phyloP scores from a whole-genome alignment of 2,329 filamentous ascomycete genomes.

The Clarireedia sp. region DNA sequence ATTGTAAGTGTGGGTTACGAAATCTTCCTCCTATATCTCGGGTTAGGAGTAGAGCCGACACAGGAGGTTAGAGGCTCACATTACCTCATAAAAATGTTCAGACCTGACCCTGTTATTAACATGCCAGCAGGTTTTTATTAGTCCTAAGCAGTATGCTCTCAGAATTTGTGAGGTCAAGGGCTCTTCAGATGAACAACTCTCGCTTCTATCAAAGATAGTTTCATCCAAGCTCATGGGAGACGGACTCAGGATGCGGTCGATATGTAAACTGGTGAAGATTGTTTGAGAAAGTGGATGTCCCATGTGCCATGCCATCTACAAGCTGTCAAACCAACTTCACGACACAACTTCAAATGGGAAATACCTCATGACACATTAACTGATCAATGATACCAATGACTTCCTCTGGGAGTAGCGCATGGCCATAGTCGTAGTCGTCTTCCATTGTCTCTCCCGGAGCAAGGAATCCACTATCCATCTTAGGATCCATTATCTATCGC shows the following conservation, averaged over 20 bases:
- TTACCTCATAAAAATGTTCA: slow-evolving; percentile 87
- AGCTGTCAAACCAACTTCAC: slow-evolving; percentile 2
- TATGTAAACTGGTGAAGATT: slow-evolving; percentile 83
- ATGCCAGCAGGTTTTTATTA: slow-evolving; percentile 75
- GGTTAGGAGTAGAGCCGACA: not conserved
- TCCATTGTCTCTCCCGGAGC: slow-evolving; percentile 73
- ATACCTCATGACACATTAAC: slow-evolving; percentile 77
- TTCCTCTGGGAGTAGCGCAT: slow-evolving; percentile 64
- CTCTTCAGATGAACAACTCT: slow-evolving; percentile 27
- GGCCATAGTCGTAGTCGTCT: slow-evolving; percentile 68
- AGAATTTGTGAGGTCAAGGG: slow-evolving; percentile 56
- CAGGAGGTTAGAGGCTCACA: slow-evolving; percentile 17
- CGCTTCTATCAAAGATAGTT: slow-evolving; percentile 21
- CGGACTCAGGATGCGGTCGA: slow-evolving; percentile 74
- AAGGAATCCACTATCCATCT: slow-evolving; percentile 94
- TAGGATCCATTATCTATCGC: slow-evolving; percentile 88
- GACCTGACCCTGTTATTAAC: slow-evolving; percentile 69
- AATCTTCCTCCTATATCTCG: slow-evolving; percentile 76
- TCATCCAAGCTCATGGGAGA: slow-evolving; percentile 50
- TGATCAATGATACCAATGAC: slow-evolving; percentile 92
- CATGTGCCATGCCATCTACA: slow-evolving; percentile 87
- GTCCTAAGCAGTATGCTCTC: slow-evolving; percentile 74
- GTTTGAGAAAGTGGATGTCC: slow-evolving; percentile 96
- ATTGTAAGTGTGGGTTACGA: slow-evolving; percentile 86
- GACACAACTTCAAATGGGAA: not conserved